Conservation (phyloP, 73 alveolate species). For the Paraurostyla sp. region DNA sequence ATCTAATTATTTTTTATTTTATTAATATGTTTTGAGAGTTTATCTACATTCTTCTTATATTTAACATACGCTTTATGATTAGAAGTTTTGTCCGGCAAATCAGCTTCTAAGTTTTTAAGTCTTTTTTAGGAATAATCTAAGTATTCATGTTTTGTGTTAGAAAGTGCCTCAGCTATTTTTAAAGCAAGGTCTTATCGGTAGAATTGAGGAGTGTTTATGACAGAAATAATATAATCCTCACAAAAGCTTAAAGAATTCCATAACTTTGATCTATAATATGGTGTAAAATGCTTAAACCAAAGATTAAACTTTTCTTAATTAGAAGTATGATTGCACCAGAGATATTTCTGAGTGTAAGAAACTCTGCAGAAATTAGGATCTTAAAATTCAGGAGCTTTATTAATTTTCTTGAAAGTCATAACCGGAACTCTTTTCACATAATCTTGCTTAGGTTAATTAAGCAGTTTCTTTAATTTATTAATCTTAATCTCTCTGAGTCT, state of each 20-base stretch:
- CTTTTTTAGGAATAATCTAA: background rate
- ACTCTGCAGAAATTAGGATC: background rate
- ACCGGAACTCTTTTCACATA: slow-evolving; percentile 37
- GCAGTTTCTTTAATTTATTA: background rate
- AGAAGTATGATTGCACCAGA: slow-evolving; percentile 43
- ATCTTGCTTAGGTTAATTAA: background rate
- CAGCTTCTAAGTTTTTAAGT: background rate
- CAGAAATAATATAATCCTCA: slow-evolving; percentile 23
- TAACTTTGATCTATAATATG: slow-evolving; percentile 39
- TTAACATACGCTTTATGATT: background rate
- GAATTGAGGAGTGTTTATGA: background rate
- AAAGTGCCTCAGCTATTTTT: background rate
- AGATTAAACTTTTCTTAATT: slow-evolving; percentile 9
- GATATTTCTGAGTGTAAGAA: background rate
- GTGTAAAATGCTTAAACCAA: slow-evolving; percentile 49
- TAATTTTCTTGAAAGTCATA: slow-evolving; percentile 49
- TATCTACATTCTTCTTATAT: background rate
- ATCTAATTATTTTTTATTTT: too few species aligned
- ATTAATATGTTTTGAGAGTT: background rate
- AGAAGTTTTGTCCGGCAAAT: background rate
- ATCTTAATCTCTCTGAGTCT: background rate
- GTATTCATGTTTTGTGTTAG: background rate
- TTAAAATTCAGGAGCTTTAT: background rate
- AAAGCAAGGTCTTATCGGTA: slow-evolving; percentile 31
- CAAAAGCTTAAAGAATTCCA: slow-evolving; percentile 52